Evolutionary conservation across 306 rosid species (phyloP), one percentile per base, ranked within the genome.

Genomic region (Vachellia collinsii): DNA sequence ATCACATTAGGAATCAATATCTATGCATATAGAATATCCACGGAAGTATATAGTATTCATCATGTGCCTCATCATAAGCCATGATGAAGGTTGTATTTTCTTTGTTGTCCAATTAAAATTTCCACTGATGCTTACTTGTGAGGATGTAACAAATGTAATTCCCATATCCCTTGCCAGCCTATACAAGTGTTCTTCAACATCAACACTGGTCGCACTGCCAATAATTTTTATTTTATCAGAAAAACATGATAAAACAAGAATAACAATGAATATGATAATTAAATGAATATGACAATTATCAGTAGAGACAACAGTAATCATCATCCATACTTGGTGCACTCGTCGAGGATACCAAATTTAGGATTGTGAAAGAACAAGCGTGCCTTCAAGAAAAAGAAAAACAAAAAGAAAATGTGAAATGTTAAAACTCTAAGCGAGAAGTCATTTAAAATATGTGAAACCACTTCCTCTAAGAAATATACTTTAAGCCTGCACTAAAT

Each of bases 331-430:
- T 95, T 95, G 86, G 99, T 95, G 83, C 99, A 95, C 85, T 95
- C 99, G 65, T 95, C 99, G 67, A 95, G 95, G 88, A 95, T 95
- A 17, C 93, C 99, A 74, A 89, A 93, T 74, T 86, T 93, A 46
- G 99, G 99, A 85, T 89, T 89, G 87, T 95, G 99, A 89, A 93
- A 95, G 89, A 95, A 95, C 80, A 95, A 68, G 73, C 99, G 99
- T 7, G 99, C 99, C 99, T 95, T 50, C 34, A 29, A 29, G 44
- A 63, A 41, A 87, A 16, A 81, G 79, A 38, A 86, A 37, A 67
- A 56, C 8, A n/a, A 4, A 23, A 2, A 10, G 1, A 22, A 20
- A 59, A 79, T 72, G 48, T 58, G 62, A 81, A 77, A 81, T 39
- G 83, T 87, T 81, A 88, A 67, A 50, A 62, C 50, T 79, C 70